Evolutionary conservation across 2,329 filamentous ascomycete genomes (phyloP).

Genomic region (Colletotrichum sp.): DNA sequence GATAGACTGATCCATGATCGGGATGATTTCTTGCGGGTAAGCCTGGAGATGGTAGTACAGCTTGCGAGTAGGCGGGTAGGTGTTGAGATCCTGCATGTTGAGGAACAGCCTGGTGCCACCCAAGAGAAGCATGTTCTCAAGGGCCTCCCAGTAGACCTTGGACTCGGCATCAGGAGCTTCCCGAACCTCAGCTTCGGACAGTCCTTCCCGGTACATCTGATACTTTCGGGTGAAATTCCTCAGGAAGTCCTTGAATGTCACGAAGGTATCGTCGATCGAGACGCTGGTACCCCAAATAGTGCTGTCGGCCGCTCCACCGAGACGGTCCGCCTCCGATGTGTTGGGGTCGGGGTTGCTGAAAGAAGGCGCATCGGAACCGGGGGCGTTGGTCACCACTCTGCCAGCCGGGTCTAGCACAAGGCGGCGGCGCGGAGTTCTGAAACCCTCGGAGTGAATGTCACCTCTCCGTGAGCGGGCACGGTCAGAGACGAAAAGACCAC

Average conservation of each 20-base stretch:
- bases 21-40: constrained; percentile 95
- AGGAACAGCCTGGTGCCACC: constrained; percentile 86
- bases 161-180: constrained; percentile 74
- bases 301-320: constrained; percentile 81
- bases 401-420: constrained; percentile 66
- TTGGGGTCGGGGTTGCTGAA: constrained; percentile 74
- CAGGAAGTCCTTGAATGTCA: constrained; percentile 89
- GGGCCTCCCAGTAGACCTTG: constrained; percentile 82
- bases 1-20: constrained; percentile 92
- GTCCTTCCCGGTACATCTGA: constrained; percentile 88
- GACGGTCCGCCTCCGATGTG: constrained; percentile 88
- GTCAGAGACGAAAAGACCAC: constrained; percentile 76
- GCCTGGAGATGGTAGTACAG: constrained; percentile 94
- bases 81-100: constrained; percentile 86
- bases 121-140: constrained; percentile 90
- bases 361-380: constrained; percentile 63
- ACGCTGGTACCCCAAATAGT: constrained; percentile 98
- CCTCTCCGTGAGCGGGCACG: constrained; percentile 75
- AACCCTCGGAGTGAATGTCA: constrained; percentile 84
- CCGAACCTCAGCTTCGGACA: constrained; percentile 76
- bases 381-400: constrained; percentile 57
- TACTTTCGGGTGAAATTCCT: constrained; percentile 94
- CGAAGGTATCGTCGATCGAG: constrained; percentile 87
- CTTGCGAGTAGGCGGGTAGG: constrained; percentile 91
- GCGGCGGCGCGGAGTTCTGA: constrained; percentile 61